Percentiles rank a stretch among this genome's conserved stretches.
phyloP scores from a whole-genome alignment of 495 filamentous ascomycete genomes.

The Penicillium longicatenatum region DNA sequence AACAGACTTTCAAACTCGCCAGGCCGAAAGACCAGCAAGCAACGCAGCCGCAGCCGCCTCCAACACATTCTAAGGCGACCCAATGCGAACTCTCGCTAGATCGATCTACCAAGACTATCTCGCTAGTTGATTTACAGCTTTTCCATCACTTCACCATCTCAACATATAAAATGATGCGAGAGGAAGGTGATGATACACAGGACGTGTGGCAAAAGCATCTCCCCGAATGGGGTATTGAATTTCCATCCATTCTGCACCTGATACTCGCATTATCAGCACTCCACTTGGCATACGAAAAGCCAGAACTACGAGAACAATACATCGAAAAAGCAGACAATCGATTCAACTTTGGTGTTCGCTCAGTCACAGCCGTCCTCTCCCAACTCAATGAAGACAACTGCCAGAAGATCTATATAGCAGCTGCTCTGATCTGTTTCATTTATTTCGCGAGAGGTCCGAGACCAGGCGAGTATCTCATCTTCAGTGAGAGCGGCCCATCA shows the following conservation, averaged over 20 bases:
- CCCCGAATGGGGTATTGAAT: slow-evolving; percentile 43
- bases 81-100: slow-evolving; percentile 12
- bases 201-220: slow-evolving; percentile 42
- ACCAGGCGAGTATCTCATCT: slow-evolving; percentile 45
- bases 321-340: slow-evolving; percentile 44
- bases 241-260: slow-evolving; percentile 49
- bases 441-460: slow-evolving; percentile 49
- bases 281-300: slow-evolving; percentile 42
- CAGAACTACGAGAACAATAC: slow-evolving; percentile 29
- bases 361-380: slow-evolving; percentile 40
- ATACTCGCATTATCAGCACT: slow-evolving; percentile 47
- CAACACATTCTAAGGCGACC: slow-evolving; percentile 6
- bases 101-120: slow-evolving; percentile 19
- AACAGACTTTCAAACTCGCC: slow-evolving; percentile 15
- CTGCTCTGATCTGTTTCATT: slow-evolving; percentile 46
- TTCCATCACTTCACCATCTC: slow-evolving; percentile 41
- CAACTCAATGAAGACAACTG: slow-evolving; percentile 42
- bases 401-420: slow-evolving; percentile 48
- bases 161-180: slow-evolving; percentile 35
- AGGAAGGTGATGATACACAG: slow-evolving; percentile 10
- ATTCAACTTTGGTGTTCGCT: slow-evolving; percentile 47
- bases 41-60: neutral
- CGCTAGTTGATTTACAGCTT: slow-evolving; percentile 37
- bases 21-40: neutral
- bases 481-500: slow-evolving; percentile 36